Evolutionary conservation across 139 green algal genomes (phyloP).

Genomic region (Marvania coccoides): DNA sequence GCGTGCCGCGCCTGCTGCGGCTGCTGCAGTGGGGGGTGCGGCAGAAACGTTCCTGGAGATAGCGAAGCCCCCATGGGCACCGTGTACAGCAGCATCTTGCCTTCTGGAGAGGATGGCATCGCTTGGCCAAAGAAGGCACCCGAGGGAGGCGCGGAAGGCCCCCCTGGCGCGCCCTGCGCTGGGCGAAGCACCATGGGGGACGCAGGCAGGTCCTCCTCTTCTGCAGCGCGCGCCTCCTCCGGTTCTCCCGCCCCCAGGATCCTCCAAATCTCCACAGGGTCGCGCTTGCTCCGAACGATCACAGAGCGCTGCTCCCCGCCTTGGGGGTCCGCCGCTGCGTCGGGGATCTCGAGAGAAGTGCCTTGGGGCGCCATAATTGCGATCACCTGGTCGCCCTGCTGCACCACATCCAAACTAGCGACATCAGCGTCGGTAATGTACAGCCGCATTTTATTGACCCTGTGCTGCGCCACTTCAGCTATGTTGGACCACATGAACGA

Average conservation of each 20-base stretch:
- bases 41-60: too few relatives aligned
- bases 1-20: too few relatives aligned
- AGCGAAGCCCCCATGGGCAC: too few relatives aligned
- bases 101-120: too few relatives aligned
- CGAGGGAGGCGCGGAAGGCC: too few relatives aligned
- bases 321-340: slow-evolving; percentile 19
- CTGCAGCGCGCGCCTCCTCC: too few relatives aligned
- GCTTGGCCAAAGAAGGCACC: too few relatives aligned
- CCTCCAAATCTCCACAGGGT: slow-evolving; percentile 53
- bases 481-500: background rate
- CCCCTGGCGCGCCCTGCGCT: too few relatives aligned
- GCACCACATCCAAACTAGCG: slow-evolving; percentile 52
- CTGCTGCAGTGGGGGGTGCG: too few relatives aligned
- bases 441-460: slow-evolving; percentile 43
- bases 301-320: slow-evolving; percentile 12
- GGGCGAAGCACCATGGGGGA: background rate
- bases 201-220: too few relatives aligned
- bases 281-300: slow-evolving; percentile 39
- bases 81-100: too few relatives aligned
- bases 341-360: slow-evolving; percentile 72
- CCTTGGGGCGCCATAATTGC: slow-evolving; percentile 70
- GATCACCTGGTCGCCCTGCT: slow-evolving; percentile 62
- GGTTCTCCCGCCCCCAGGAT: too few relatives aligned
- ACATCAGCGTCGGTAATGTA: slow-evolving; percentile 80
- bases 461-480: slow-evolving; percentile 2